Evolutionary conservation across 192 early-diverging fungal genomes (phyloP).

Genomic region (Chytriomyces sp.): DNA sequence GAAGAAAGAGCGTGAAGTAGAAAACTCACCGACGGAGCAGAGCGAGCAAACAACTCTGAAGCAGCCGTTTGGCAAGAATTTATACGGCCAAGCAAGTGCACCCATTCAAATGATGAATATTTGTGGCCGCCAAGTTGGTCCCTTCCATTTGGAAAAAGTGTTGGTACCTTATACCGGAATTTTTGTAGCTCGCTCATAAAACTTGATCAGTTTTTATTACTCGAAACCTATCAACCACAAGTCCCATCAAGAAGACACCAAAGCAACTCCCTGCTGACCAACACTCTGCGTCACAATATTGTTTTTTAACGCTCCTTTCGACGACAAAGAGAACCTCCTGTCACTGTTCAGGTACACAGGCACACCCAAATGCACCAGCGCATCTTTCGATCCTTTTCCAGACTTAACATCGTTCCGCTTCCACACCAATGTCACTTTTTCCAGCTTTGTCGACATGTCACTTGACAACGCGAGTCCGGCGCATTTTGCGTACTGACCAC

Average conservation of each 20-base stretch:
- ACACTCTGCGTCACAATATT: conserved; percentile 29
- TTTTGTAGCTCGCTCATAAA: too few species aligned
- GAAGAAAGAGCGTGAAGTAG: too few species aligned
- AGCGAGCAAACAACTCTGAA: too few species aligned
- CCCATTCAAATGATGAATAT: too few species aligned
- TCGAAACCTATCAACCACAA: too few species aligned
- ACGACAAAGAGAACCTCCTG: conserved; percentile 56
- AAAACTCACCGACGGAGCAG: too few species aligned
- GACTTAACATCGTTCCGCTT: conserved; percentile 11
- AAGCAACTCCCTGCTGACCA: conserved; percentile 52
- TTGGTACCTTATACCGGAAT: too few species aligned
- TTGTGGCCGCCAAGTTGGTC: too few species aligned
- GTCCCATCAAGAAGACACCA: conserved; percentile 21
- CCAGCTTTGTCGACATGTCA: conserved; percentile 20
- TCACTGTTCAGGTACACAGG: conserved; percentile 63
- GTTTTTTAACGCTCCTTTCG: conserved; percentile 31
- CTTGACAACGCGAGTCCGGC: conserved; percentile 40
- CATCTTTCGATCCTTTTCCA: background rate
- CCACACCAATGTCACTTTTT: conserved; percentile 42
- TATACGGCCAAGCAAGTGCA: too few species aligned
- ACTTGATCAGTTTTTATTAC: too few species aligned
- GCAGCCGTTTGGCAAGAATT: too few species aligned
- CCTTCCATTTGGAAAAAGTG: too few species aligned
- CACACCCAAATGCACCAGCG: conserved; percentile 28
- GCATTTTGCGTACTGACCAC: conserved; percentile 41